Evolutionary conservation across 164 flowering plant species (phyloP).

Genomic region (Litsea cubeba): DNA sequence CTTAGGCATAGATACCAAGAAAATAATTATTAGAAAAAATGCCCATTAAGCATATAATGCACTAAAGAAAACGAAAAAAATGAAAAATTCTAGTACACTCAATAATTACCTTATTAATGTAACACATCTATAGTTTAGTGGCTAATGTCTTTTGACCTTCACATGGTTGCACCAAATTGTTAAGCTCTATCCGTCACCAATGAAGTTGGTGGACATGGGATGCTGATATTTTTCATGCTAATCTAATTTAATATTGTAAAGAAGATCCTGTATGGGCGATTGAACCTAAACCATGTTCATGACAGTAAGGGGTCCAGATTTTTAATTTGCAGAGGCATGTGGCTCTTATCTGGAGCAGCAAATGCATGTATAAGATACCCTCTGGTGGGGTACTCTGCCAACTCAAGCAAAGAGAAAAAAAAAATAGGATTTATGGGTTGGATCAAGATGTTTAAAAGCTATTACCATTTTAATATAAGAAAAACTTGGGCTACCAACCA

Average conservation of each 20-base stretch:
- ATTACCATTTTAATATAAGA: too few relatives aligned
- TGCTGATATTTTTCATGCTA: neutral
- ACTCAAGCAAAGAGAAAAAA: too few relatives aligned
- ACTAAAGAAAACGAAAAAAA: too few relatives aligned
- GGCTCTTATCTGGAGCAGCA: neutral
- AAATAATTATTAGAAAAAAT: too few relatives aligned
- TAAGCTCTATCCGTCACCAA: neutral
- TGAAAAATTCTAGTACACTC: too few relatives aligned
- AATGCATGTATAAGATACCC: neutral
- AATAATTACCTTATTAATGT: neutral
- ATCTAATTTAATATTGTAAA: neutral
- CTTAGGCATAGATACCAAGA: too few relatives aligned
- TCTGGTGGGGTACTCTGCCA: too few relatives aligned
- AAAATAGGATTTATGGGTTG: too few relatives aligned
- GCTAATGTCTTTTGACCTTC: neutral
- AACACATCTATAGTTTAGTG: neutral
- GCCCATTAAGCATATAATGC: too few relatives aligned
- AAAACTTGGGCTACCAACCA: too few relatives aligned
- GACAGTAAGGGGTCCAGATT: neutral
- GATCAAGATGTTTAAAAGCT: too few relatives aligned
- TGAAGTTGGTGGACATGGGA: neutral
- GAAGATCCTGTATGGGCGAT: neutral
- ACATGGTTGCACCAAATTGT: neutral
- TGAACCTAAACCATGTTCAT: constrained; percentile 9
- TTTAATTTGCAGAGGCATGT: constrained; percentile 1